phyloP scores from a whole-genome alignment of 805 yeast genomes.

The Suhomyces pyralidae region DNA sequence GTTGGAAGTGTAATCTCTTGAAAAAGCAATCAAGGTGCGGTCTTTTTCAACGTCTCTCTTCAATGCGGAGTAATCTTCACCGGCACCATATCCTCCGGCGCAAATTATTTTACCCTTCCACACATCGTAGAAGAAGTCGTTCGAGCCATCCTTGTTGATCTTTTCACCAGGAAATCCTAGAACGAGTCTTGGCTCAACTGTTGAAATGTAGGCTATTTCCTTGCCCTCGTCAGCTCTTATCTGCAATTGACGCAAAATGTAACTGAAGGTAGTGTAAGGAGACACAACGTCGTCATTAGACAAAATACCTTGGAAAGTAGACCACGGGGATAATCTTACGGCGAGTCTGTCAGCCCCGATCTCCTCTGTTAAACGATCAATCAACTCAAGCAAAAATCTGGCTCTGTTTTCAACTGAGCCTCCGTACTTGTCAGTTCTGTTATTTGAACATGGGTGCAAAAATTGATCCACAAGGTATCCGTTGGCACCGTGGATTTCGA shows the following conservation, averaged over 20 bases:
- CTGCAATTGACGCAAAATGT: constrained; percentile 42
- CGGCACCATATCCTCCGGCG: constrained; percentile 21
- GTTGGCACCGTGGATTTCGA: constrained; percentile 41
- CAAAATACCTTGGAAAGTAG: constrained; percentile 30
- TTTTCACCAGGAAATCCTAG: constrained; percentile 17
- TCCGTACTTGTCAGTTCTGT: constrained; percentile 33
- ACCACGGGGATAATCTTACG: constrained; percentile 38
- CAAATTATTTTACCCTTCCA: constrained; percentile 31
- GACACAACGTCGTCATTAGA: constrained; percentile 21
- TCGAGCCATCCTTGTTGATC: constrained; percentile 3
- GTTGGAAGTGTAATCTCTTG: constrained; percentile 51
- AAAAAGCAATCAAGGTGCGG: constrained; percentile 37
- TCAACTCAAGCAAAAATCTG: constrained; percentile 27
- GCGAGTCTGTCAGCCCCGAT: background rate
- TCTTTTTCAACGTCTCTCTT: constrained; percentile 10
- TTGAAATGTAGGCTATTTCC: constrained; percentile 30
- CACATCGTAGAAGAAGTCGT: constrained; percentile 21
- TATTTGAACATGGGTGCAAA: constrained; percentile 29
- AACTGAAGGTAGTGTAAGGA: constrained; percentile 37
- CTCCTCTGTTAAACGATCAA: constrained; percentile 7
- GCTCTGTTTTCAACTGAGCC: constrained; percentile 38
- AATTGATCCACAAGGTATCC: constrained; percentile 41
- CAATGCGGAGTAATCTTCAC: constrained; percentile 9
- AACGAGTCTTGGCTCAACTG: constrained; percentile 37
- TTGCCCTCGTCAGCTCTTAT: constrained; percentile 22